A percentile compares a stretch with the other conserved stretches of the same genome.
These are phyloP conservation scores for Candida methanosorbosa DNA, from an alignment of 805 yeast genomes.

Conservation along the genomic window DNA sequence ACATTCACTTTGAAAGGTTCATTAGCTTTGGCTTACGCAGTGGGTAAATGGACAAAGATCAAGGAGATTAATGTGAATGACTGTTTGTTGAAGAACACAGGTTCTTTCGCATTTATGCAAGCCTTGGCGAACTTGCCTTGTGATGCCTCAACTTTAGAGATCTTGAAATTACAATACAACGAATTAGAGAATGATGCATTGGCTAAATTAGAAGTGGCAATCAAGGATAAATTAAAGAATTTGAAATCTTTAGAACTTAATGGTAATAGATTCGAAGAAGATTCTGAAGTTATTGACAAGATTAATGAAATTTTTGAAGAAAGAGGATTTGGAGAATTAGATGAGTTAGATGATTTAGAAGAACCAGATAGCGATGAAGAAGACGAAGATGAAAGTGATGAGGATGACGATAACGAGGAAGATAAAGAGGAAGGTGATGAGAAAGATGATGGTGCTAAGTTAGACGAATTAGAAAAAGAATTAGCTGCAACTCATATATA, in stretches of 20 bases:
- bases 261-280: slow-evolving; percentile 92
- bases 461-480: slow-evolving; percentile 43
- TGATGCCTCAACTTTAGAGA: slow-evolving; percentile 34
- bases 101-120: slow-evolving; percentile 49
- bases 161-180: slow-evolving; percentile 76
- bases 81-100: slow-evolving; percentile 74
- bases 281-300: slow-evolving; percentile 56
- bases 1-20: slow-evolving; percentile 76
- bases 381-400: slow-evolving; percentile 53
- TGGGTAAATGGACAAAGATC: slow-evolving; percentile 58
- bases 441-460: slow-evolving; percentile 31
- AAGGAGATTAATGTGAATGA: slow-evolving; percentile 82
- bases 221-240: slow-evolving; percentile 46
- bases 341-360: slow-evolving; percentile 92
- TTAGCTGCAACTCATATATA: slow-evolving; percentile 29
- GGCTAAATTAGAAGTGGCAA: slow-evolving; percentile 44
- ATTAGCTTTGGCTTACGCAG: slow-evolving; percentile 48
- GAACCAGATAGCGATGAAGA: slow-evolving; percentile 67
- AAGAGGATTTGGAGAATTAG: slow-evolving; percentile 75
- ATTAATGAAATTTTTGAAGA: slow-evolving; percentile 57
- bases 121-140: slow-evolving; percentile 33
- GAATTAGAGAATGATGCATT: slow-evolving; percentile 70
- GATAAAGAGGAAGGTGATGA: slow-evolving; percentile 54
- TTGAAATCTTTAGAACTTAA: slow-evolving; percentile 72
- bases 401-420: slow-evolving; percentile 40